Evolutionary conservation across 345 rosid species (phyloP).

Genomic region (Arabis alpina): DNA sequence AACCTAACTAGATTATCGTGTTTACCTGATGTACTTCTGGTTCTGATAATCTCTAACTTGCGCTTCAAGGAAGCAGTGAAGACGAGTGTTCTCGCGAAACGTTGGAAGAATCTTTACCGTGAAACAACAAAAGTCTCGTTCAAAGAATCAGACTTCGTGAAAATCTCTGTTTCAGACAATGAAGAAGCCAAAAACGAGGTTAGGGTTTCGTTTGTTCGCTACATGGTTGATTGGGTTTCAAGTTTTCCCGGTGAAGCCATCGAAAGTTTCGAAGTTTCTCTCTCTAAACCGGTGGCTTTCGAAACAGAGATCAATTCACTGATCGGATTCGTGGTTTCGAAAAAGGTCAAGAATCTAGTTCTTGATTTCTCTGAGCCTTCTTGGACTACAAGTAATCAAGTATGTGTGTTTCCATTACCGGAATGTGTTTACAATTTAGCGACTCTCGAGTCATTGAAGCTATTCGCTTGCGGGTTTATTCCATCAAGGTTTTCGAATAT

Average conservation of each 20-base stretch:
- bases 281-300: conserved; percentile 41
- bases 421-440: conserved; percentile 15
- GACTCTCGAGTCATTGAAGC: conserved; percentile 35
- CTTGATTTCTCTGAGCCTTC: conserved; percentile 49
- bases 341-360: conserved; percentile 26
- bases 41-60: not conserved
- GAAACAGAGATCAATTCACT: conserved; percentile 5
- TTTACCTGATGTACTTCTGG: not conserved
- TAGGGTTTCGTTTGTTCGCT: conserved; percentile 34
- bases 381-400: conserved; percentile 17
- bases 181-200: not conserved
- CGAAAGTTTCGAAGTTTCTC: conserved; percentile 28
- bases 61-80: not conserved
- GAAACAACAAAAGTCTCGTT: not conserved
- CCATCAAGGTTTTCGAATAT: not conserved
- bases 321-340: conserved; percentile 35
- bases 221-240: conserved; percentile 17
- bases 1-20: not conserved
- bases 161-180: not conserved
- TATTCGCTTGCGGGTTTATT: conserved; percentile 41
- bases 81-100: not conserved
- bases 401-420: conserved; percentile 36
- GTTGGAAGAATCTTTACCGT: not conserved
- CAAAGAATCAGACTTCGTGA: not conserved
- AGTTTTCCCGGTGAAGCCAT: not conserved